Conservation (phyloP, 352 stramenopile species). For the Pythium graminicola region DNA sequence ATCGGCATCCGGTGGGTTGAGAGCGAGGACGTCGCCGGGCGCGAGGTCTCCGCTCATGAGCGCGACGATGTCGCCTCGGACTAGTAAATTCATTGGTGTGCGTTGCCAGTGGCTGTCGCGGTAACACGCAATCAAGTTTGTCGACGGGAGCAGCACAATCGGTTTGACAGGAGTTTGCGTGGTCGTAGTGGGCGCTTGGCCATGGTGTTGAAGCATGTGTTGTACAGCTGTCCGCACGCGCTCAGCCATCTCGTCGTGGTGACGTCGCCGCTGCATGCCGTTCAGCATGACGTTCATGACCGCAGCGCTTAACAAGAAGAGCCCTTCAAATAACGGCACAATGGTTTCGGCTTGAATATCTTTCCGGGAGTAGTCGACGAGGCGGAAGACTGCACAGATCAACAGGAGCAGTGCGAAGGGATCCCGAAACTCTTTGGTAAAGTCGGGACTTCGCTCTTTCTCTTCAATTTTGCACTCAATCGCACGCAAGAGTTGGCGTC, state of each 20-base stretch:
- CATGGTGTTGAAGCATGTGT: constrained; percentile 32
- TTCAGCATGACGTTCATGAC: constrained; percentile 62
- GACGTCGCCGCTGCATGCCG: constrained; percentile 49
- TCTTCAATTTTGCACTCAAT: constrained; percentile 69
- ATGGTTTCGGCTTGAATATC: constrained; percentile 23
- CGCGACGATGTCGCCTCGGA: constrained; percentile 69
- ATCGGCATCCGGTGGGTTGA: constrained; percentile 19
- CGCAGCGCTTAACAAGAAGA: constrained; percentile 55
- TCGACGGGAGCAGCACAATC: constrained; percentile 66
- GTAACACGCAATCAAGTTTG: constrained; percentile 74
- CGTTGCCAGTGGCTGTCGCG: constrained; percentile 75
- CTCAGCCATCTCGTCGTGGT: constrained; percentile 75
- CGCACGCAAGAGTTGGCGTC: constrained; percentile 46
- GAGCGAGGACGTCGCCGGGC: constrained; percentile 47
- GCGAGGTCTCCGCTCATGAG: constrained; percentile 82
- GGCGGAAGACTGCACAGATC: constrained; percentile 57
- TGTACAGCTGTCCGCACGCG: constrained; percentile 60
- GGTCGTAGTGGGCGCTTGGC: neutral
- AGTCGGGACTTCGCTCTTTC: constrained; percentile 53
- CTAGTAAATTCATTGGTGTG: constrained; percentile 77
- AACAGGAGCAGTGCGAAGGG: constrained; percentile 63
- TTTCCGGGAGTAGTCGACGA: constrained; percentile 39
- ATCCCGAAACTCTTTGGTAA: constrained; percentile 68
- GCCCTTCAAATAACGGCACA: constrained; percentile 39
- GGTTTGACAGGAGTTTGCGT: constrained; percentile 18